These are phyloP conservation scores for Solanum gandarillasii DNA, from an alignment of 257 asterid genomes.

Conservation along the genomic window DNA sequence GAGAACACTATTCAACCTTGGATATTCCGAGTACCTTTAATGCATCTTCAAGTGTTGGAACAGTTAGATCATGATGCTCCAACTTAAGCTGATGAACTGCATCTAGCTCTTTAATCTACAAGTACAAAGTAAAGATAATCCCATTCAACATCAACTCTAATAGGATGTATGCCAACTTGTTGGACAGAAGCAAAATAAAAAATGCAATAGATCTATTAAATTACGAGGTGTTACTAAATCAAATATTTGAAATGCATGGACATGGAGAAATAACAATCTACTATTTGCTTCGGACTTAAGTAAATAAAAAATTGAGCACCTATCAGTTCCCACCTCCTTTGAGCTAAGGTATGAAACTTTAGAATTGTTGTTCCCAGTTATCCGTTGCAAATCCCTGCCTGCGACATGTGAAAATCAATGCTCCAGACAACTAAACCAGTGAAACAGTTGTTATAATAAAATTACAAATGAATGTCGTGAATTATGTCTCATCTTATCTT, in stretches of 20 bases:
- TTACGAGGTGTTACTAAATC: neutral
- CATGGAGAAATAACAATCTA: neutral
- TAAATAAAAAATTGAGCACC: neutral
- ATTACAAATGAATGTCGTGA: neutral
- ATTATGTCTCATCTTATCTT: neutral
- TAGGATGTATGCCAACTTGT: neutral
- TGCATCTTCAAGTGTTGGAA: slow-evolving; percentile 82
- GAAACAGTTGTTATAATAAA: slow-evolving; percentile 4
- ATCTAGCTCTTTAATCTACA: slow-evolving; percentile 63
- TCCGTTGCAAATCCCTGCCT: slow-evolving; percentile 95
- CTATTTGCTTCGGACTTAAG: neutral
- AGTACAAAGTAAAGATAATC: slow-evolving; percentile 18
- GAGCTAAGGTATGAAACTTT: slow-evolving; percentile 63
- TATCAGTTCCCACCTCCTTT: slow-evolving; percentile 56
- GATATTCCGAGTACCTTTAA: slow-evolving; percentile 34
- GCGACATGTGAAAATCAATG: slow-evolving; percentile 78
- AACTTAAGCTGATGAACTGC: slow-evolving; percentile 30
- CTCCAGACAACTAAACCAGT: slow-evolving; percentile 19
- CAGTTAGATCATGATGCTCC: slow-evolving; percentile 40
- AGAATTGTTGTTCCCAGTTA: slow-evolving; percentile 65
- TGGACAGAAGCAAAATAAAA: neutral
- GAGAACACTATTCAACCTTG: neutral
- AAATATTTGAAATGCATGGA: neutral
- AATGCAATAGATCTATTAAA: neutral
- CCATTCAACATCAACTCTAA: slow-evolving; percentile 7